Conservation (phyloP, 495 filamentous ascomycete species). For the Penicillium dipodomyicola region DNA sequence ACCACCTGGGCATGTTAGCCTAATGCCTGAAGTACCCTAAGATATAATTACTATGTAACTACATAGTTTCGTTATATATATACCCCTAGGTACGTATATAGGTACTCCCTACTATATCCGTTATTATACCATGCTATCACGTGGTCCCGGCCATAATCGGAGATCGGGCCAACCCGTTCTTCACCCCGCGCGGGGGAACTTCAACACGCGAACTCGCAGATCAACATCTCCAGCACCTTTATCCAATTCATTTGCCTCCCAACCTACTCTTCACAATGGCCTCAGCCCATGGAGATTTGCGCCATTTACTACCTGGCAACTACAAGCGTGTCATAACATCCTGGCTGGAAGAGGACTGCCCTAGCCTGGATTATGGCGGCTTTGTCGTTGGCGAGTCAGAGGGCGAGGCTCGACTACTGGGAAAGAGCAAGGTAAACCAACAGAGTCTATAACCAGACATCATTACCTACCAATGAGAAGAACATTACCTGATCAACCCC, state of each 20-base stretch:
- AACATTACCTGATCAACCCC: slow-evolving; percentile 2
- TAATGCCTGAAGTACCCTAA: too few relatives aligned
- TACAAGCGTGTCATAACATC: slow-evolving; percentile 76
- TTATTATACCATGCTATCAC: background rate
- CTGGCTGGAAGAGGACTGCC: slow-evolving; percentile 95
- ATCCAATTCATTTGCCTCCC: background rate
- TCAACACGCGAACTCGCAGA: slow-evolving; percentile 5
- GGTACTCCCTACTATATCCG: too few relatives aligned
- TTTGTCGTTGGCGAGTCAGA: slow-evolving; percentile 86
- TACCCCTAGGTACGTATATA: too few relatives aligned
- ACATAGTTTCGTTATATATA: too few relatives aligned
- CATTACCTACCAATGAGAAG: background rate
- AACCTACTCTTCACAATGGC: slow-evolving; percentile 41
- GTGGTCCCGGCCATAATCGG: background rate
- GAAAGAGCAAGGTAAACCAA: slow-evolving; percentile 67
- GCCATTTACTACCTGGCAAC: slow-evolving; percentile 77
- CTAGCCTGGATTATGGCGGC: slow-evolving; percentile 93
- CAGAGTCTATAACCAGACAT: background rate
- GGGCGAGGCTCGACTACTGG: slow-evolving; percentile 77
- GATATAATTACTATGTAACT: too few relatives aligned
- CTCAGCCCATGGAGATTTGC: slow-evolving; percentile 67
- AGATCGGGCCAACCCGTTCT: slow-evolving; percentile 5
- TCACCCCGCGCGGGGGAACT: slow-evolving; percentile 23
- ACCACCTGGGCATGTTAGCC: too few relatives aligned
- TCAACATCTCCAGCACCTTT: slow-evolving; percentile 7